These are phyloP conservation scores for Backusella westeae DNA, from an alignment of 192 early-diverging fungal genomes.

Conservation along the genomic window DNA sequence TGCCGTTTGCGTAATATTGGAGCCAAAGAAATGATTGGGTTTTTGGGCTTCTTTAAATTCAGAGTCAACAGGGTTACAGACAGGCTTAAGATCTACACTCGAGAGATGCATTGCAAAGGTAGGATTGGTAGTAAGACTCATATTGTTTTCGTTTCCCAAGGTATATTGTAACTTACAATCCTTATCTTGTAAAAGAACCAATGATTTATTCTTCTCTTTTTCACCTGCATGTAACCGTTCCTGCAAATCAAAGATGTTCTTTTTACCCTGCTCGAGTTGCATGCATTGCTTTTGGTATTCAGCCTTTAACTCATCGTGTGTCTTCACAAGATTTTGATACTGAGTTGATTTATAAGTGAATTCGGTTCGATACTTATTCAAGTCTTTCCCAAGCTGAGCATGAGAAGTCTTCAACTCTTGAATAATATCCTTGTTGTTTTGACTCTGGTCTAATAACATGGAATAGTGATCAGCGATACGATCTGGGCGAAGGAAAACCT, in stretches of 20 bases:
- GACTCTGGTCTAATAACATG: neutral
- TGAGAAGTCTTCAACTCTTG: neutral
- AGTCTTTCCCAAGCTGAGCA: neutral
- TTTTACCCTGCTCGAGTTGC: neutral
- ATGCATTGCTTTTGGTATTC: neutral
- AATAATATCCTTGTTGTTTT: neutral
- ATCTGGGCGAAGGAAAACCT: neutral
- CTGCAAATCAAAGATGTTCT: neutral
- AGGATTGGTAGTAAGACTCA: no score
- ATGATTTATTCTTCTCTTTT: neutral
- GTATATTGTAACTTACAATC: neutral
- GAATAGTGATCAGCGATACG: neutral
- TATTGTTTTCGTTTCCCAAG: neutral
- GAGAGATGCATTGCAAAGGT: no score
- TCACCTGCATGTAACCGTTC: neutral
- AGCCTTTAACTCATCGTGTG: neutral
- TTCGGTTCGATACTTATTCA: neutral
- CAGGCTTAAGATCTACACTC: neutral
- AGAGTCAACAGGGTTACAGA: no score
- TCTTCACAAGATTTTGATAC: neutral
- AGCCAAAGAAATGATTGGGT: no score
- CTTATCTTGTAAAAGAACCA: neutral
- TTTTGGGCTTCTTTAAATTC: no score
- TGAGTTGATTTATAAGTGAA: neutral
- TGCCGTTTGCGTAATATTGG: no score